A percentile compares a stretch with the other conserved stretches of the same genome.
Conservation (phyloP, 176 grass and related monocot genomes). For the Pontederia crassipes region DNA sequence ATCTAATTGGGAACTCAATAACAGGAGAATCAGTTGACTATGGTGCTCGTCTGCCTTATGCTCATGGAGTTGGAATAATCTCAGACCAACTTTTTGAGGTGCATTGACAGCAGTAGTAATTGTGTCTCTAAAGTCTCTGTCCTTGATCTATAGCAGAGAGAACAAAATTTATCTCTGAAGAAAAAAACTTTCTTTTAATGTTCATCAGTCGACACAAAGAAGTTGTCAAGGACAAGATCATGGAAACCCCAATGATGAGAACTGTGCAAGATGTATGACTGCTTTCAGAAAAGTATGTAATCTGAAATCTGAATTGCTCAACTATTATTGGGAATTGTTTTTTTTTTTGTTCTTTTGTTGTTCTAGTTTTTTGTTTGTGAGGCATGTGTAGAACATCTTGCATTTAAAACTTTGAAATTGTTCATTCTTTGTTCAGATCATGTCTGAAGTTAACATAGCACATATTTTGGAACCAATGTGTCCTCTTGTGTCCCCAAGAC, state of each 20-base stretch:
- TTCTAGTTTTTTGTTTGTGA: too few relatives aligned
- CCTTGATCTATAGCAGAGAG: neutral
- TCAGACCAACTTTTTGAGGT: slow-evolving; percentile 51
- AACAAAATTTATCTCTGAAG: too few relatives aligned
- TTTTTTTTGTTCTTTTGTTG: too few relatives aligned
- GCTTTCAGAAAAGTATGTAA: neutral
- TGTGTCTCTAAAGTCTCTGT: neutral
- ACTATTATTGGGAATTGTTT: too few relatives aligned
- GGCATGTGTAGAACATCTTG: too few relatives aligned
- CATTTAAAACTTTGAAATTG: neutral
- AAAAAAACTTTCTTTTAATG: neutral
- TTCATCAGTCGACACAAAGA: slow-evolving; percentile 21
- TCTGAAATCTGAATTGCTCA: neutral
- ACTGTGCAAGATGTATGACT: slow-evolving; percentile 16
- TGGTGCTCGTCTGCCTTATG: slow-evolving; percentile 14
- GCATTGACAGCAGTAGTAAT: neutral
- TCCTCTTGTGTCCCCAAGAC: slow-evolving; percentile 11
- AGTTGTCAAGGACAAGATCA: slow-evolving; percentile 20
- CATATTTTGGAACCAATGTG: slow-evolving; percentile 27
- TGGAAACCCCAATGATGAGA: neutral
- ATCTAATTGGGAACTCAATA: slow-evolving; percentile 36
- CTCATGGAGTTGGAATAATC: slow-evolving; percentile 52
- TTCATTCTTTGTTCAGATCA: slow-evolving; percentile 23
- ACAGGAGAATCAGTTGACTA: slow-evolving; percentile 17
- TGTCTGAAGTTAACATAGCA: neutral